Evolutionary conservation across 2,329 filamentous ascomycete species (phyloP).

Genomic region (Malbranchea cinnamomea): DNA sequence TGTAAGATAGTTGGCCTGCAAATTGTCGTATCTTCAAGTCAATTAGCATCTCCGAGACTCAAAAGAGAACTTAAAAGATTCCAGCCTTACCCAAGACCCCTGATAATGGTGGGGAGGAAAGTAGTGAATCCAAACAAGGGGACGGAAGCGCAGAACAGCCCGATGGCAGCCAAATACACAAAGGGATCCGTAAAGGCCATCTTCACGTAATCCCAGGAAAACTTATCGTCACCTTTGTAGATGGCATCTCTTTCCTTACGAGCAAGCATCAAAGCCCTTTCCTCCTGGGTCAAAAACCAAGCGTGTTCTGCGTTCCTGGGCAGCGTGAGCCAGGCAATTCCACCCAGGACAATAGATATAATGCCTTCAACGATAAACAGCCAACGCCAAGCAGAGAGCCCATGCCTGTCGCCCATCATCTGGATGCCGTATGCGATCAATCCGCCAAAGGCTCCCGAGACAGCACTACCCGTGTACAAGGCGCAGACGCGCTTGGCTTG

Average conservation of each 20-base stretch:
- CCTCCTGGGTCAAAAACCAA: slow-evolving; percentile 35
- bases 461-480: slow-evolving; percentile 39
- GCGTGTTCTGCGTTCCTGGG: slow-evolving; percentile 34
- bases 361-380: slow-evolving; percentile 34
- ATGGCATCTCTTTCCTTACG: slow-evolving; percentile 22
- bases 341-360: slow-evolving; percentile 16
- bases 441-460: slow-evolving; percentile 39
- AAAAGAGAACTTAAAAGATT: neutral
- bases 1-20: slow-evolving; percentile 39
- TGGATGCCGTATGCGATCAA: slow-evolving; percentile 39
- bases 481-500: slow-evolving; percentile 43
- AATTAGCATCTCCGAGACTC: too few relatives aligned
- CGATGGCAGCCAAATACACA: slow-evolving; percentile 8
- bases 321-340: slow-evolving; percentile 33
- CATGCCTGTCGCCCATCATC: slow-evolving; percentile 21
- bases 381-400: slow-evolving; percentile 32
- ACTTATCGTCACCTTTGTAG: slow-evolving; percentile 17
- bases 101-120: slow-evolving; percentile 42
- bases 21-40: slow-evolving; percentile 16
- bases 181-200: slow-evolving; percentile 11
- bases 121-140: slow-evolving; percentile 42
- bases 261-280: slow-evolving; percentile 37
- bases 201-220: slow-evolving; percentile 5
- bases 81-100: slow-evolving; percentile 9
- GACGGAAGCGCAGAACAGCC: slow-evolving; percentile 25